Base-by-base conservation (phyloP, 176 grass and related monocot genomes). In the Phyllostachys edulis region DNA sequence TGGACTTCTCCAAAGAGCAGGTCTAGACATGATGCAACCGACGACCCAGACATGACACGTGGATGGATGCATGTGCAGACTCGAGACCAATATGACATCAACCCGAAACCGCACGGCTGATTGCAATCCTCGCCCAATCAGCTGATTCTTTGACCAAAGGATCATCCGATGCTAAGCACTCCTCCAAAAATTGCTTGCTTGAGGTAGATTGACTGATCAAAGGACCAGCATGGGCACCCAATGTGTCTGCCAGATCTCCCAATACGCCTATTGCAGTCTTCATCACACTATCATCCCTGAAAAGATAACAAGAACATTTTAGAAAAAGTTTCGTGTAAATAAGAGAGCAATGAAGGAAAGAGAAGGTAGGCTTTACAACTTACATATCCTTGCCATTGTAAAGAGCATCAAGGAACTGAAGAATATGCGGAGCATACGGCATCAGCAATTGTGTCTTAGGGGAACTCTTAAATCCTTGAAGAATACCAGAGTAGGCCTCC, bases 281-380 rank as follows among this genome's bases (percentile, higher is more conserved):
- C 91, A 93, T 93, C 94, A 96, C 94, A 81, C 77, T 86, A 82
- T 96, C 94, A 93, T 96, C 91, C 91, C 94, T 96, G 73, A 86
- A 54, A 78, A 62, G 34, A 39, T 15, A 65, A 40, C 11, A 73
- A 52, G 6, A 79, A 13, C 44, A 67, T 38, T 66, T 77, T 27
- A n/a, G 7, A 23, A 68, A 60, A n/a, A 46, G 52, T 34, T 27
- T 79, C 72, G 37, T 63, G 49, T 17, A 51, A 69, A 75, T 50
- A 67, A 80, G 27, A 20, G 18, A 57, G 38, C 15, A 78, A 45
- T 49, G 15, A 55, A 77, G 34, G 29, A 41, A 84, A 89, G 50
- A 74, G 39, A 77, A 71, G 3, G 34, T 40, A 38, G 20, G 46
- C 68, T 38, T 26, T n/a, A 69, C 10, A 18, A 88, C 91, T 80